These are phyloP conservation scores for Stemphylium lycopersici DNA, from an alignment of 2,329 filamentous ascomycete species.

Conservation along the genomic window DNA sequence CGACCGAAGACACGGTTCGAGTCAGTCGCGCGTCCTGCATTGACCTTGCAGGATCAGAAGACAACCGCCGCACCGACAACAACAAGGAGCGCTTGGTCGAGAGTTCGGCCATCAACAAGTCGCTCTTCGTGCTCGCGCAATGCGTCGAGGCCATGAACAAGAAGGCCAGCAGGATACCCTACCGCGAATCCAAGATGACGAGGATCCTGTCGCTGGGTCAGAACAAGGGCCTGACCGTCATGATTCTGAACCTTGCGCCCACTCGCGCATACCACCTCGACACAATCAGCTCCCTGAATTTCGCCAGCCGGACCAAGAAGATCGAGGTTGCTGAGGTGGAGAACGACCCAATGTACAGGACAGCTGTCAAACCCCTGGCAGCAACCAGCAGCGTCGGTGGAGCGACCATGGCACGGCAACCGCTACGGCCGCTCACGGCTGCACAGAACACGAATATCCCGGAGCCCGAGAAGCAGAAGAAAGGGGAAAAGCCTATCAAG, in stretches of 20 bases:
- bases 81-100: constrained; percentile 91
- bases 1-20: constrained; percentile 67
- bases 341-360: constrained; percentile 82
- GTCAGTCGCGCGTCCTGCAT: constrained; percentile 90
- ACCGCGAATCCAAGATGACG: constrained; percentile 97
- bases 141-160: constrained; percentile 93
- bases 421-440: constrained; percentile 76
- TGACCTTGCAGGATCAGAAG: constrained; percentile 92
- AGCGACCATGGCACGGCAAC: constrained; percentile 67
- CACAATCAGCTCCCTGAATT: constrained; percentile 90
- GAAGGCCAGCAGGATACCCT: constrained; percentile 78
- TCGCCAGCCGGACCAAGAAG: constrained; percentile 93
- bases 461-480: constrained; percentile 58
- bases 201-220: constrained; percentile 89
- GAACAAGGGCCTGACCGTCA: constrained; percentile 93
- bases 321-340: constrained; percentile 96
- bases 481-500: constrained; percentile 74
- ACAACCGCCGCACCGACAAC: constrained; percentile 93
- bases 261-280: constrained; percentile 93
- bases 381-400: constrained; percentile 43
- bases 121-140: constrained; percentile 89
- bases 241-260: constrained; percentile 94
- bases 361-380: constrained; percentile 47
- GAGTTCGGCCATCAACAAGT: constrained; percentile 97
- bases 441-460: constrained; percentile 75